These are phyloP conservation scores for Tetraselmis striata DNA, from an alignment of 139 green algal genomes.

Conservation along the genomic window DNA sequence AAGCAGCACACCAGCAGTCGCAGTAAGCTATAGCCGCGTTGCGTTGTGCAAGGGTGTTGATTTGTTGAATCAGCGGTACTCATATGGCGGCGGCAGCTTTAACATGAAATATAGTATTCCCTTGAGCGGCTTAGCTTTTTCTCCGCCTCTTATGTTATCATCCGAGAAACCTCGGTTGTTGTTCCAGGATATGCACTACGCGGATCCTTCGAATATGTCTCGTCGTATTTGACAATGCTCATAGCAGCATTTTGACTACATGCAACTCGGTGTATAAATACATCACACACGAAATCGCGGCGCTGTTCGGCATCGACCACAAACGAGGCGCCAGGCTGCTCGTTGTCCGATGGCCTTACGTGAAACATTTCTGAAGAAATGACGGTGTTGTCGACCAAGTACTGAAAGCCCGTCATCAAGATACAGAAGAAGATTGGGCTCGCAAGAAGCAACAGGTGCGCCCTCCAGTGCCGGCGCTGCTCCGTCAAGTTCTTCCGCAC, in stretches of 20 bases:
- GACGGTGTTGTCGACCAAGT: not conserved
- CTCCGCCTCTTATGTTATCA: too few species aligned
- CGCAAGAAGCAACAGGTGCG: not conserved
- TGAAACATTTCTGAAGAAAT: not conserved
- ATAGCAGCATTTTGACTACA: not conserved
- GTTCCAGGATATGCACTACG: too few species aligned
- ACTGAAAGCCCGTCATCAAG: not conserved
- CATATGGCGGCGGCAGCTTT: too few species aligned
- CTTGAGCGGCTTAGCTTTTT: not conserved
- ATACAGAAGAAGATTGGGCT: not conserved
- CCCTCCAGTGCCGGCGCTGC: not conserved
- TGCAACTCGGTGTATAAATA: not conserved
- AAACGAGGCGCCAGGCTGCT: not conserved
- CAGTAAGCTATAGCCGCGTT: not conserved
- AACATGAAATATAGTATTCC: not conserved
- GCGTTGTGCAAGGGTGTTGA: too few species aligned
- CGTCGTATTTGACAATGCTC: too few species aligned
- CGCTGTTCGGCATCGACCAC: too few species aligned
- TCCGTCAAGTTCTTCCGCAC: not conserved
- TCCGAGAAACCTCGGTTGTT: too few species aligned
- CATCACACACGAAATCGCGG: too few species aligned
- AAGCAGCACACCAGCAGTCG: not conserved
- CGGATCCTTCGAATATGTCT: too few species aligned
- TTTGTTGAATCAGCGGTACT: too few species aligned
- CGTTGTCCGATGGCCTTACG: not conserved